A percentile compares a stretch with the other conserved stretches of the same genome.
Evolutionary conservation across 2,329 filamentous ascomycete genomes (phyloP).

Genomic region (Blastomyces percursus): DNA sequence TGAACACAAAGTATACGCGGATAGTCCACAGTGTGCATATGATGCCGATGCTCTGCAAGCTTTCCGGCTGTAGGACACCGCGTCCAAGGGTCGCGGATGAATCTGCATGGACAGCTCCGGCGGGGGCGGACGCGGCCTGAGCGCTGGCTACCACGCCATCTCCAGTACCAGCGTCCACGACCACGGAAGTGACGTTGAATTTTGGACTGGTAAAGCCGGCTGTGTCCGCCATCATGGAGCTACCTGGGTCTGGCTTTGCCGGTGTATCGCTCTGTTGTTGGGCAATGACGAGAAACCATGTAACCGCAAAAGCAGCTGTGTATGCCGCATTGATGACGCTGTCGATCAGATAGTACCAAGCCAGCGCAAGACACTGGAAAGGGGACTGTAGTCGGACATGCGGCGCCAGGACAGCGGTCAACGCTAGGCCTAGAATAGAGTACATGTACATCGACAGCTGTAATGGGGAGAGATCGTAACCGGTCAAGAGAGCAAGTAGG

Average conservation of each 20-base stretch:
- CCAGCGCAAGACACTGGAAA: constrained; percentile 67
- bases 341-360: constrained; percentile 77
- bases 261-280: constrained; percentile 41
- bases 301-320: constrained; percentile 68
- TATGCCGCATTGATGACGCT: constrained; percentile 71
- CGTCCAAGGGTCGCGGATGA: constrained; percentile 45
- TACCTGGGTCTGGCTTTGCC: constrained; percentile 39
- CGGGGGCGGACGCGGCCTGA: constrained; percentile 25
- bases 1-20: constrained; percentile 69
- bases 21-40: constrained; percentile 64
- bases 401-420: constrained; percentile 60
- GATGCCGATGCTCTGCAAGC: constrained; percentile 64
- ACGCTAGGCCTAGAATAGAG: constrained; percentile 59
- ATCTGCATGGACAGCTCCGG: constrained; percentile 22
- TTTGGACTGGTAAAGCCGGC: constrained; percentile 55
- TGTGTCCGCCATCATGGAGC: constrained; percentile 48
- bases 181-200: constrained; percentile 49
- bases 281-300: constrained; percentile 73
- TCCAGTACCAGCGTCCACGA: constrained; percentile 40
- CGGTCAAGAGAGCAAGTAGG: constrained; percentile 76
- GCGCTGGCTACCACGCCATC: constrained; percentile 41
- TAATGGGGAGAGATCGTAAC: constrained; percentile 67
- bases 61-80: constrained; percentile 54
- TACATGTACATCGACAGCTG: constrained; percentile 91
- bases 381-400: constrained; percentile 70